These are phyloP conservation scores for Aristolochia fimbriata DNA, from an alignment of 164 flowering plant species.

Conservation along the genomic window DNA sequence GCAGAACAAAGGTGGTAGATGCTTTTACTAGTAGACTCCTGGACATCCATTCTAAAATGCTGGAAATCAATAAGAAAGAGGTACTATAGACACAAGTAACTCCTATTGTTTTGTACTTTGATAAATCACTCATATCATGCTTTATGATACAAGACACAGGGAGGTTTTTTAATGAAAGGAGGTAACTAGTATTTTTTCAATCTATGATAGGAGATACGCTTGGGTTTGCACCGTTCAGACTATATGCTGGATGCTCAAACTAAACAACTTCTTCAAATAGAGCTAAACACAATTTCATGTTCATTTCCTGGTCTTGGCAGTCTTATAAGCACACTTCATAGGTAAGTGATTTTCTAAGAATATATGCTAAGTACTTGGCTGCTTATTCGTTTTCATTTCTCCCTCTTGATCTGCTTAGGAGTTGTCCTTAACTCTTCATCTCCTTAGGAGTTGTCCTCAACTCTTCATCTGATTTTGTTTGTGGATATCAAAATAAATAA, in stretches of 20 bases:
- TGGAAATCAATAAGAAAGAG: constrained; percentile 70
- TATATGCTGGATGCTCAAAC: constrained; percentile 97
- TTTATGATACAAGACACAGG: neutral
- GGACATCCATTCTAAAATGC: constrained; percentile 87
- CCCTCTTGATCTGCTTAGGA: no score
- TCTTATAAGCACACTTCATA: constrained; percentile 85
- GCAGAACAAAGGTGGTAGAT: constrained; percentile 89
- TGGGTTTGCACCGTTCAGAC: constrained; percentile 97
- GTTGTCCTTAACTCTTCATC: no score
- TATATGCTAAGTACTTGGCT: neutral
- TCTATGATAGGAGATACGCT: constrained; percentile 62
- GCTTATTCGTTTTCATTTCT: neutral
- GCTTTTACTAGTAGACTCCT: constrained; percentile 70
- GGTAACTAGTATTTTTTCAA: constrained; percentile 2
- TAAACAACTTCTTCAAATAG: constrained; percentile 86
- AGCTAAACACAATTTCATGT: constrained; percentile 90
- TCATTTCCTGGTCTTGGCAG: constrained; percentile 85
- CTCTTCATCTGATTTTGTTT: neutral
- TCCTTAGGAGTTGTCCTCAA: no score
- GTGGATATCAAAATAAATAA: neutral
- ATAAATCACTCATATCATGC: neutral
- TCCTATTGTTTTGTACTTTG: neutral
- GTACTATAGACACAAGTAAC: constrained; percentile 19
- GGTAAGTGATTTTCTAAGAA: constrained; percentile 24
- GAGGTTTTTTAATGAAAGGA: neutral